phyloP scores from a whole-genome alignment of 2,329 filamentous ascomycete species.

The Drechslerella dactyloides region DNA sequence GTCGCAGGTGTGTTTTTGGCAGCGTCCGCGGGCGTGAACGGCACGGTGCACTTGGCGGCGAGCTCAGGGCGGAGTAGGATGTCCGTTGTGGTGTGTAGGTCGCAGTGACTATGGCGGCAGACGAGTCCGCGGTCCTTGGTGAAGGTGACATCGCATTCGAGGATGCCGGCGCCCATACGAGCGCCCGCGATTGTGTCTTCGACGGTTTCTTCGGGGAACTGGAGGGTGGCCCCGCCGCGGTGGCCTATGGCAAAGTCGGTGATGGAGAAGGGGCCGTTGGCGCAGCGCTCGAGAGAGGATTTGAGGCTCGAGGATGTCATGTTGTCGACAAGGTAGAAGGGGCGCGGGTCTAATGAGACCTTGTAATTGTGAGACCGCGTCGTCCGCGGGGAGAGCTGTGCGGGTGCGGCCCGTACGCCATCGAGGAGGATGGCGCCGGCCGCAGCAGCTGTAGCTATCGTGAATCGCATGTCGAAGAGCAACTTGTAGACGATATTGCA shows the following conservation, averaged over 20 bases:
- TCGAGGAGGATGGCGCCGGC: slow-evolving; percentile 34
- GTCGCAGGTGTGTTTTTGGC: slow-evolving; percentile 62
- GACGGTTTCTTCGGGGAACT: slow-evolving; percentile 70
- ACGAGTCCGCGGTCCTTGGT: slow-evolving; percentile 71
- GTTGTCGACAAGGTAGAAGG: slow-evolving; percentile 69
- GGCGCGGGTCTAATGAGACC: slow-evolving; percentile 69
- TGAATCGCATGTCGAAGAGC: slow-evolving; percentile 31
- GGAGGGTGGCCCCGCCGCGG: slow-evolving; percentile 68
- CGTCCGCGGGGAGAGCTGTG: slow-evolving; percentile 19
- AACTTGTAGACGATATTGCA: not conserved
- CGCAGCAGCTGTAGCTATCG: slow-evolving; percentile 25
- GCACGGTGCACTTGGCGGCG: slow-evolving; percentile 68
- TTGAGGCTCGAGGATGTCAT: slow-evolving; percentile 69
- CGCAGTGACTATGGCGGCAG: slow-evolving; percentile 72
- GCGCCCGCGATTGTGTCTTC: slow-evolving; percentile 68
- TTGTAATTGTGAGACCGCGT: slow-evolving; percentile 16
- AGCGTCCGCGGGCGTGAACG: slow-evolving; percentile 65
- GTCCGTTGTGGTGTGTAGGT: slow-evolving; percentile 73
- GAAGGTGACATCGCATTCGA: slow-evolving; percentile 73
- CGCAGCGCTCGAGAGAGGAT: slow-evolving; percentile 66
- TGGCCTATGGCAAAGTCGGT: slow-evolving; percentile 68
- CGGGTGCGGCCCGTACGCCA: slow-evolving; percentile 16
- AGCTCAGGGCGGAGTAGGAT: slow-evolving; percentile 69
- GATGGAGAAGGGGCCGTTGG: slow-evolving; percentile 62
- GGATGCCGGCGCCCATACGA: slow-evolving; percentile 71